Base-by-base conservation (phyloP, 2,329 filamentous ascomycete species). In the Aspergillus sojae region DNA sequence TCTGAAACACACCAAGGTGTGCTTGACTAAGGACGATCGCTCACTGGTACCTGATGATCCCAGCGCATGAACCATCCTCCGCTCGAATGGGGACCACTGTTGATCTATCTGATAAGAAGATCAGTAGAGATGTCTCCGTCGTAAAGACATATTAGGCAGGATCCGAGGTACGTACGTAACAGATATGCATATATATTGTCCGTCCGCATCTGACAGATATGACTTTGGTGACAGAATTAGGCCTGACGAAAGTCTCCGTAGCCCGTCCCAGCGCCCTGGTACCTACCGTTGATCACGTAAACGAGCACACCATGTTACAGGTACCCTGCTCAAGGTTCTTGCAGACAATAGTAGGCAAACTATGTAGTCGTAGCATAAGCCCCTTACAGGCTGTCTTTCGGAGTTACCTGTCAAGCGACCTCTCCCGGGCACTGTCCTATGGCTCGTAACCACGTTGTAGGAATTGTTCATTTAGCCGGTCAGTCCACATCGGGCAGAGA, bases 41-140 rank as follows among this genome's bases (percentile, higher is more conserved):
- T 39, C 11, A 26, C 16, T 26, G 32, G 52, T 55, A 55, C 52
- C 32, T 55, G 52, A 55, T 55, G 32, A 55, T 55, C 52, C 39
- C 16, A 41, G 36, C 32, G 52, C 52, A 55, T 55, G 52, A 55
- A 39, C 52, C 52, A 55, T 7, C 36, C 52, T 39, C 52, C 52
- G 28, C 52, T 23, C 4, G 14, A 32, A 39, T 11, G 23, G 52
- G n/a, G n/a, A 26, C 52, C 32, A 55, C 52, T 36, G 52, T 36
- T 54, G 52, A 36, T 36, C 30, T 54, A 54, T 54, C 16, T 54
- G 32, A 55, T 55, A 39, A 39, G 52, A 12, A 52, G 48, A 52
- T 52, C 28, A 52, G 21, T 52, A 28, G 48, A 52, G 19, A 34
- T 52, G 14, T 52, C 28, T 52, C 16, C 26, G 28, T 52, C 11